phyloP scores from a whole-genome alignment of 345 rosid genomes.

The Turnera subulata region DNA sequence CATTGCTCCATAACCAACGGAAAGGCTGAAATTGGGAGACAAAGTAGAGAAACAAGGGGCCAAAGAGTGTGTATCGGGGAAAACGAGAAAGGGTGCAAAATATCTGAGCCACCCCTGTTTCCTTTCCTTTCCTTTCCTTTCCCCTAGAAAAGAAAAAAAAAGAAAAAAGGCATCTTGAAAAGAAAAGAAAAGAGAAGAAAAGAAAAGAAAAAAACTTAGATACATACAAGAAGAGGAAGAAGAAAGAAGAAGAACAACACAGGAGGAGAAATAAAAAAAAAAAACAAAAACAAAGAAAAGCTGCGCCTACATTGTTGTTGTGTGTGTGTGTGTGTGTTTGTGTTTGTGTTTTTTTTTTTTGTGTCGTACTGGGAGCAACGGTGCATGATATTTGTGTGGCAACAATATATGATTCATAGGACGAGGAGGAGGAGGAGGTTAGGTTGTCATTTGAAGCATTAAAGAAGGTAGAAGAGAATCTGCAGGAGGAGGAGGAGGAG shows the following conservation, averaged over 20 bases:
- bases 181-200: neutral
- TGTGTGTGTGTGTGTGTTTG: neutral
- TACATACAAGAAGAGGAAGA: too few relatives aligned
- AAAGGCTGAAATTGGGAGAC: too few relatives aligned
- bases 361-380: neutral
- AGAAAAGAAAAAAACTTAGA: neutral
- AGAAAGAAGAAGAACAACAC: neutral
- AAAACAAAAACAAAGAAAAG: neutral
- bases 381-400: neutral
- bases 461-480: neutral
- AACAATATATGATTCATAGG: neutral
- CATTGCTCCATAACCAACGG: too few relatives aligned
- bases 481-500: neutral
- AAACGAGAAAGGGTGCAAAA: too few relatives aligned
- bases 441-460: too few relatives aligned
- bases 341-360: neutral
- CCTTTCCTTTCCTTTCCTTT: slow-evolving; percentile 1
- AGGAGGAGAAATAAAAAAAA: neutral
- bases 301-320: neutral
- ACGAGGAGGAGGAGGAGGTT: too few relatives aligned
- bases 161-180: neutral
- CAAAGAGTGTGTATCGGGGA: too few relatives aligned
- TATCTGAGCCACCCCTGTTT: neutral
- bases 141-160: neutral
- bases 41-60: too few relatives aligned